phyloP scores from a whole-genome alignment of 805 yeast species.

The Ogataea methanolica region DNA sequence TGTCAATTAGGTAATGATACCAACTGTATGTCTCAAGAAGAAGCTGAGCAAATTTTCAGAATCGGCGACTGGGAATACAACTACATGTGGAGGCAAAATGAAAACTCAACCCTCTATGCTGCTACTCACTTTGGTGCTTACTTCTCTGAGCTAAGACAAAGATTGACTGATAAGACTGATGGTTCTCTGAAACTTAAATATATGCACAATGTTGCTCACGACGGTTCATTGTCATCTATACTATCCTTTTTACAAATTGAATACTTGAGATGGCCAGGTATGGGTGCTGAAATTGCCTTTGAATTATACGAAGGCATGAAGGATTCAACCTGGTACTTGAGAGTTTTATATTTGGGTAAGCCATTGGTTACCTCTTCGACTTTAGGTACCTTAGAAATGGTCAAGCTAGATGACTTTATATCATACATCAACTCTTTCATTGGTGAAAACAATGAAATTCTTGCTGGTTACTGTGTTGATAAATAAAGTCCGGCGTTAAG shows the following conservation, averaged over 20 bases:
- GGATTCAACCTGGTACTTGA: slow-evolving; percentile 24
- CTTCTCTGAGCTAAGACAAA: slow-evolving; percentile 32
- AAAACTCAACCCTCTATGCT: slow-evolving; percentile 33
- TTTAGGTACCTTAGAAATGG: slow-evolving; percentile 15
- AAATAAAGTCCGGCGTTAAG: not conserved
- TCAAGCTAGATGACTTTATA: slow-evolving; percentile 11
- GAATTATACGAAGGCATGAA: slow-evolving; percentile 31
- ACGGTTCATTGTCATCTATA: slow-evolving; percentile 33
- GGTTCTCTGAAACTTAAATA: slow-evolving; percentile 29
- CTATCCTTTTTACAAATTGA: slow-evolving; percentile 33
- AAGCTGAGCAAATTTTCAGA: slow-evolving; percentile 36
- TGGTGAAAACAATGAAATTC: slow-evolving; percentile 12
- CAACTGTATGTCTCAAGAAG: slow-evolving; percentile 25
- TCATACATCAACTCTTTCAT: slow-evolving; percentile 14
- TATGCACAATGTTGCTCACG: slow-evolving; percentile 40
- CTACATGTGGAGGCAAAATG: slow-evolving; percentile 31
- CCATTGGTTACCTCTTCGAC: slow-evolving; percentile 15
- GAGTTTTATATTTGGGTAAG: slow-evolving; percentile 35
- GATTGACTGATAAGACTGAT: slow-evolving; percentile 24
- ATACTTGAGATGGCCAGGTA: slow-evolving; percentile 41
- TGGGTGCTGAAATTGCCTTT: slow-evolving; percentile 40
- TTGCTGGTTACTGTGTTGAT: slow-evolving; percentile 8
- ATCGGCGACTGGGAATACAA: slow-evolving; percentile 42
- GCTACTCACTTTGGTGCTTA: slow-evolving; percentile 33
- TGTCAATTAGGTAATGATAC: slow-evolving; percentile 18